A percentile compares a stretch with the other conserved stretches of the same genome.
Conservation (phyloP, 768 basidiomycete genomes). For the Lactifluus echinatus region DNA sequence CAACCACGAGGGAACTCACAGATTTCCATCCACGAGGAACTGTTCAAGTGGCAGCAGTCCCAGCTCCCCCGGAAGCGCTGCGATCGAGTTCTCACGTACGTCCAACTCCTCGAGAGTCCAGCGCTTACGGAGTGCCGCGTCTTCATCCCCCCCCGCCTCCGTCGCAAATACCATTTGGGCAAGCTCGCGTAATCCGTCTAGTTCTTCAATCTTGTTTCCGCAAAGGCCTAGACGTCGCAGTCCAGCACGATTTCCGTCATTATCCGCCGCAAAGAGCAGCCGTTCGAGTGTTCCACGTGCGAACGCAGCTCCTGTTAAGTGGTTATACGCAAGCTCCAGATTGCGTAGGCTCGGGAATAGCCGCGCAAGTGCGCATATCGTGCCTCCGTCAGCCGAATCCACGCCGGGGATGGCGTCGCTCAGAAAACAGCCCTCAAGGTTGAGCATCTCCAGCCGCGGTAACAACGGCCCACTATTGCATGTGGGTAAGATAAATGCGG, state of each 20-base stretch:
- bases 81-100: slow-evolving; percentile 73
- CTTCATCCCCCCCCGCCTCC: slow-evolving; percentile 33
- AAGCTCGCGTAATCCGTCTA: slow-evolving; percentile 54
- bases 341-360: slow-evolving; percentile 65
- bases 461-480: slow-evolving; percentile 35
- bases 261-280: slow-evolving; percentile 43
- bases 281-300: slow-evolving; percentile 38
- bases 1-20: slow-evolving; percentile 38
- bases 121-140: no score
- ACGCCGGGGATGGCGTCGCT: slow-evolving; percentile 43
- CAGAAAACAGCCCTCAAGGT: slow-evolving; percentile 65
- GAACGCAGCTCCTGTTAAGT: slow-evolving; percentile 46
- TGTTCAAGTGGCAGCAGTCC: slow-evolving; percentile 73
- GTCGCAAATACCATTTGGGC: slow-evolving; percentile 49
- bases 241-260: slow-evolving; percentile 34
- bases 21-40: slow-evolving; percentile 77
- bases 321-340: slow-evolving; percentile 72
- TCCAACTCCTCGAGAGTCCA: slow-evolving; percentile 72
- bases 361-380: slow-evolving; percentile 49
- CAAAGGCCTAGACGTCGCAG: slow-evolving; percentile 57
- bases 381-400: slow-evolving; percentile 40
- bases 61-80: slow-evolving; percentile 56
- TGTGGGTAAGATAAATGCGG: slow-evolving; percentile 47
- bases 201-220: slow-evolving; percentile 55
- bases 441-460: slow-evolving; percentile 64